Base-by-base conservation (phyloP, 441 rosid genomes). In the Pelargonium fulgidum region DNA sequence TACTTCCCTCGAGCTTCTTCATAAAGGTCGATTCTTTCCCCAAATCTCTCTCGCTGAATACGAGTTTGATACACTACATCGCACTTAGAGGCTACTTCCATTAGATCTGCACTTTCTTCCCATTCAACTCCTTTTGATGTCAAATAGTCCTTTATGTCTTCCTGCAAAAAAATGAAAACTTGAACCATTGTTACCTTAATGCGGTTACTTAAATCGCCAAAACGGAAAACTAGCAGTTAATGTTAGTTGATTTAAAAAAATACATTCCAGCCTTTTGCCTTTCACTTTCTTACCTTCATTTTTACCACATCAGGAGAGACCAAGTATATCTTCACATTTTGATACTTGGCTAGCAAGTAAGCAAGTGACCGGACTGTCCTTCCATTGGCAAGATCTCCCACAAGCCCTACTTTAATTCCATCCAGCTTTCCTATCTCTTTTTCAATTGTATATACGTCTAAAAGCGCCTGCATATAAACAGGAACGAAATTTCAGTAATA, bases 371-470 rank as follows among this genome's bases (percentile, higher is more conserved):
- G 87, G 64, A 92, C 97, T 5, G 98, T 94, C 77, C 99, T 87
- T 72, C 95, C 99, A 47, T 93, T 89, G 10, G 99, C 96, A 73
- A 93, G 96, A 78, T 93, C 99, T 72, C 99, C 99, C 14, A 95
- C 99, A 66, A 95, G 87, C 19, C 88, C 98, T 17, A 92, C 95
- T 80, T 76, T 85, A 50, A 90, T 95, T 69, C 92, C 95, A 71
- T 92, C 96, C 74, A 94, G 78, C 81, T 86, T 89, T n/a, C 94
- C 97, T 64, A 89, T 81, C 79, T 92, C 99, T 72, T 92, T 81
- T 64, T 90, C 93, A 56, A 94, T 84, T 16, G 99, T 90, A 70
- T 94, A 94, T 17, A 90, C 90, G 68, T 94, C 98, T 71, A 92
- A 80, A 52, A 92, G 96, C 70, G 99, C 98, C 99, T 92, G 81